A percentile compares a stretch with the other conserved stretches of the same genome.
Conservation (phyloP, 768 basidiomycete species). For the Phylloporus arenicola region DNA sequence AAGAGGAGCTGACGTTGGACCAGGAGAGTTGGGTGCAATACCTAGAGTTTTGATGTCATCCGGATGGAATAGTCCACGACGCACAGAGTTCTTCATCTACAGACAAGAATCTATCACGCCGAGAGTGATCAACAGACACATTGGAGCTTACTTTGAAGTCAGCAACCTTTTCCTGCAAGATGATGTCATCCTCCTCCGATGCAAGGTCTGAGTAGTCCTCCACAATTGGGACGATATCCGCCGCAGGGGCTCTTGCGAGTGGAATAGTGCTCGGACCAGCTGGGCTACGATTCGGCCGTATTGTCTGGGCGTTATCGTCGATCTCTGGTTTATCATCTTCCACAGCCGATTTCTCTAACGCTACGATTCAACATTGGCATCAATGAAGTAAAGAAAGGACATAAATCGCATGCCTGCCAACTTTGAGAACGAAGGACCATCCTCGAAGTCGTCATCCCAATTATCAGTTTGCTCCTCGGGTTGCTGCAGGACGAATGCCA, state of each 20-base stretch:
- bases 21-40: constrained; percentile 43
- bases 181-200: constrained; percentile 68
- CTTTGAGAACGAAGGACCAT: constrained; percentile 84
- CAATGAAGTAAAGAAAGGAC: background rate
- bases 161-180: constrained; percentile 71
- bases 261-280: constrained; percentile 45
- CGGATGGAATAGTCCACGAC: constrained; percentile 81
- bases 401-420: constrained; percentile 46
- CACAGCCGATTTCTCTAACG: constrained; percentile 53
- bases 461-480: constrained; percentile 90
- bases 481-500: constrained; percentile 59
- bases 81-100: constrained; percentile 64
- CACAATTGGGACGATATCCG: constrained; percentile 60
- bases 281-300: constrained; percentile 71
- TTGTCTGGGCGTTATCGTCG: constrained; percentile 79
- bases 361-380: constrained; percentile 28
- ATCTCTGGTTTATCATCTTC: constrained; percentile 52
- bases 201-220: constrained; percentile 93
- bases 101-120: background rate
- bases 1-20: constrained; percentile 64
- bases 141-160: constrained; percentile 63
- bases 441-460: constrained; percentile 99
- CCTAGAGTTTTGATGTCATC: constrained; percentile 83
- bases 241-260: constrained; percentile 56
- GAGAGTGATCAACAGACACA: background rate